Evolutionary conservation across 768 basidiomycete species (phyloP).

Genomic region (Melanogaster broomeanus): DNA sequence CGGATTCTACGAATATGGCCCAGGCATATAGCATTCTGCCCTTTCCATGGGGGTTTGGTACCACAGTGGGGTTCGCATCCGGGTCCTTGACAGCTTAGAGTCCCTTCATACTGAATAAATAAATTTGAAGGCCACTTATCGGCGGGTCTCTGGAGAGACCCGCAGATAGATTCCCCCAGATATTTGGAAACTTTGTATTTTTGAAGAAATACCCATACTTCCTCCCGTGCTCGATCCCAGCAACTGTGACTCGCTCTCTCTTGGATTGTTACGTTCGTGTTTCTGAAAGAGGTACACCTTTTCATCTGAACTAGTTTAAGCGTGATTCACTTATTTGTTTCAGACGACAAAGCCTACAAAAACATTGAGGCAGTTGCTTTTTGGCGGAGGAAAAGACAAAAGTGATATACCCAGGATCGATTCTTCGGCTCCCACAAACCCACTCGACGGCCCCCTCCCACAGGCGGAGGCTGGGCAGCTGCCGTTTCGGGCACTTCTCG

Average conservation of each 20-base stretch:
- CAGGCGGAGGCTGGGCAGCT: slow-evolving; percentile 26
- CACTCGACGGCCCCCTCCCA: neutral
- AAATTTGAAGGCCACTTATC: slow-evolving; percentile 62
- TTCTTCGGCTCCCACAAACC: too few relatives aligned
- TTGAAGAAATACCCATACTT: slow-evolving; percentile 73
- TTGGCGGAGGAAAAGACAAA: slow-evolving; percentile 7
- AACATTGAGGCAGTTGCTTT: slow-evolving; percentile 18
- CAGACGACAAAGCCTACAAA: slow-evolving; percentile 16
- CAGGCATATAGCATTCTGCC: slow-evolving; percentile 66
- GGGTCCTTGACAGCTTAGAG: neutral
- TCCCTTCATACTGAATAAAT: slow-evolving; percentile 2
- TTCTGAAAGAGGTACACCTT: slow-evolving; percentile 53
- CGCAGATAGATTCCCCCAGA: slow-evolving; percentile 60
- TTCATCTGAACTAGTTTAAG: neutral
- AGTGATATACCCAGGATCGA: neutral
- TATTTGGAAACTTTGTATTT: slow-evolving; percentile 58
- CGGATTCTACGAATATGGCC: too few relatives aligned
- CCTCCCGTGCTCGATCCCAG: slow-evolving; percentile 69
- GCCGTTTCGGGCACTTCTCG: slow-evolving; percentile 50
- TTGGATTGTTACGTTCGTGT: slow-evolving; percentile 50
- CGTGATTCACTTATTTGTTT: slow-evolving; percentile 2
- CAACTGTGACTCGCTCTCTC: slow-evolving; percentile 53
- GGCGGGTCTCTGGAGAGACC: slow-evolving; percentile 69
- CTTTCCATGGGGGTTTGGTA: slow-evolving; percentile 43
- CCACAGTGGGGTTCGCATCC: slow-evolving; percentile 42